Conservation (phyloP, 2,329 filamentous ascomycete species). For the Stagonosporopsis rhizophila region DNA sequence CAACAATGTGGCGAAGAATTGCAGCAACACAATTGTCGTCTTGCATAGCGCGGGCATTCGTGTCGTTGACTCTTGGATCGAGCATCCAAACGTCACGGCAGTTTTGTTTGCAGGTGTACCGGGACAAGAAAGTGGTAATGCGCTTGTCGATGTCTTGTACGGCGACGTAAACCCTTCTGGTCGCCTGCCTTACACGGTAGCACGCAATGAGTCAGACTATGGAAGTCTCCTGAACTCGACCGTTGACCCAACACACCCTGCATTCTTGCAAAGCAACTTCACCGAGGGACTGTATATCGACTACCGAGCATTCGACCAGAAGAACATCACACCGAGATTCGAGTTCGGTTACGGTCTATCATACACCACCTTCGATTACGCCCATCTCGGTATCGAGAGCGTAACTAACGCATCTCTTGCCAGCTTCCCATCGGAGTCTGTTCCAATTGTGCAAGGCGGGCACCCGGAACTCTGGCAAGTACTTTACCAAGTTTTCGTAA, state of each 20-base stretch:
- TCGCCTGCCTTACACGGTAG: constrained; percentile 81
- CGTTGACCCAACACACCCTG: constrained; percentile 55
- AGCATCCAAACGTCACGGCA: constrained; percentile 79
- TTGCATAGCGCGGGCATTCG: constrained; percentile 56
- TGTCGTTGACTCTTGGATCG: constrained; percentile 74
- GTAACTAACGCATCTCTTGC: constrained; percentile 52
- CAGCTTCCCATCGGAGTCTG: constrained; percentile 20
- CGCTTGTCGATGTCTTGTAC: constrained; percentile 79
- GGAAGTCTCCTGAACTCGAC: constrained; percentile 64
- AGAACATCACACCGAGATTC: constrained; percentile 70
- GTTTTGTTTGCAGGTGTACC: constrained; percentile 82
- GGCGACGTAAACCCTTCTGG: constrained; percentile 76
- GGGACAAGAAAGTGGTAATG: constrained; percentile 80
- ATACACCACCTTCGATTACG: constrained; percentile 79
- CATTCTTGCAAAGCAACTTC: constrained; percentile 77
- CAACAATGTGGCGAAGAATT: constrained; percentile 54
- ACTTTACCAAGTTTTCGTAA: constrained; percentile 69
- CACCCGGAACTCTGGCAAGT: constrained; percentile 67
- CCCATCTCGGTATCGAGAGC: constrained; percentile 64
- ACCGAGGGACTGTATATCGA: constrained; percentile 81
- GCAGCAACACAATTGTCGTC: constrained; percentile 60
- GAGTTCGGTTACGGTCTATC: constrained; percentile 79
- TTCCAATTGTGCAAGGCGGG: constrained; percentile 40
- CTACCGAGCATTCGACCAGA: constrained; percentile 74
- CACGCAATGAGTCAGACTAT: constrained; percentile 70